Evolutionary conservation across 2,329 filamentous ascomycete species (phyloP), one percentile per base, ranked within the genome.

Genomic region (Botrytis pseudocinerea): DNA sequence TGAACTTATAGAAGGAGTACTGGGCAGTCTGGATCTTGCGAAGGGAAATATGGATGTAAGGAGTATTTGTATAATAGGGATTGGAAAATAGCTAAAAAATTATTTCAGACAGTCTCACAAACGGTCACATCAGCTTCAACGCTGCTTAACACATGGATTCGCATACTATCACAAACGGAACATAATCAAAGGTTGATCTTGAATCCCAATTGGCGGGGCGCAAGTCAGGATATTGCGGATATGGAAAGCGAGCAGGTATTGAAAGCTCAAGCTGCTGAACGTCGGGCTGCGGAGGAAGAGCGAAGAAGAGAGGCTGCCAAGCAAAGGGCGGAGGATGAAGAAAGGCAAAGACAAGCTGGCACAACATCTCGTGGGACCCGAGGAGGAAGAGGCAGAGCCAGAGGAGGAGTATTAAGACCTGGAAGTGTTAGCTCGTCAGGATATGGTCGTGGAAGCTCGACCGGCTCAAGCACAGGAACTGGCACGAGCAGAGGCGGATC

Each of bases 141-240:
- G 1, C 88, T 99, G 22, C 90, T 99, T 46, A 94, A 97, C 79
- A 97, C 95, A 25, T 99, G 95, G 95, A 97, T 94, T 14, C 91
- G 94, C 70, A 98, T 99, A 77, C 88, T 99, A 20, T 96, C 94
- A 10, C 96, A 99, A 82, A 98, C 96, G 7, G 96, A 99, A 83
- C 96, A 99, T 83, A 98, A 97, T 81, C 95, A 98, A 82, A 91
- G 96, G 38, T 85, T 99, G 69, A 91, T 99, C 62, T 87, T 98
- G 63, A 92, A 97, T 80, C 93, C 94, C 2, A 86, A 90, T 73
- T 99, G 95, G 94, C 92, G 95, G 80, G 96, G 96, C 73, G 93
- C 95, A 42, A 93, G 90, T 7, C 90, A 95, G 79, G 96, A 99
- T 83, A 83, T 97, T 57, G 87, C 89, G n/a, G 94, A 97, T 74